Conservation (phyloP, 1,139 yeast genomes). For the Magnusiomyces suaveolens region DNA sequence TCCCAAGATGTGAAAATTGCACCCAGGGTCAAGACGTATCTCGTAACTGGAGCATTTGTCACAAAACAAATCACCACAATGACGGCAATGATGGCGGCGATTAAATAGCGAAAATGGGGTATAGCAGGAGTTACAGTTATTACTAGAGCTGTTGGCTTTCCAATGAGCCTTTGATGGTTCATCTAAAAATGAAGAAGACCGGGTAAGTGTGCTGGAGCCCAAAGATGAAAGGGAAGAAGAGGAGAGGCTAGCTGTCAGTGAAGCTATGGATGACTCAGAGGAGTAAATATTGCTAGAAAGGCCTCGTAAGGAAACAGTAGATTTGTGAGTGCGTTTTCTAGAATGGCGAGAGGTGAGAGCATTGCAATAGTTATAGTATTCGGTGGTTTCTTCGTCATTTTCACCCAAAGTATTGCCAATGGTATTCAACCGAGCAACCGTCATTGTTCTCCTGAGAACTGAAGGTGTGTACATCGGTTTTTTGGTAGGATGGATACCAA, state of each 20-base stretch:
- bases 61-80: slow-evolving; percentile 89
- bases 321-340: not conserved
- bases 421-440: slow-evolving; percentile 16
- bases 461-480: slow-evolving; percentile 88
- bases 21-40: slow-evolving; percentile 58
- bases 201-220: slow-evolving; percentile 11
- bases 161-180: slow-evolving; percentile 62
- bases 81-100: slow-evolving; percentile 87
- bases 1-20: slow-evolving; percentile 64
- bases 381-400: not conserved
- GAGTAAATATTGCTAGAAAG: not conserved
- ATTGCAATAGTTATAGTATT: not conserved
- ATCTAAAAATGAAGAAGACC: slow-evolving; percentile 27
- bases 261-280: not conserved
- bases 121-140: slow-evolving; percentile 60
- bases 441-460: slow-evolving; percentile 54
- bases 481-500: slow-evolving; percentile 7
- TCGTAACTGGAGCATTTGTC: slow-evolving; percentile 46
- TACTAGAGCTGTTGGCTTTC: slow-evolving; percentile 60
- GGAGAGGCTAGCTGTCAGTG: not conserved
- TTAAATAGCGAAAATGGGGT: slow-evolving; percentile 42
- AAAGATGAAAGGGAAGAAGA: slow-evolving; percentile 3
- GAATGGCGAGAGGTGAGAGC: not conserved
- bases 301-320: not conserved
- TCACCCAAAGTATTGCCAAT: not conserved